Conservation (phyloP, 1,139 yeast genomes). For the Geotrichum aggregatum region DNA sequence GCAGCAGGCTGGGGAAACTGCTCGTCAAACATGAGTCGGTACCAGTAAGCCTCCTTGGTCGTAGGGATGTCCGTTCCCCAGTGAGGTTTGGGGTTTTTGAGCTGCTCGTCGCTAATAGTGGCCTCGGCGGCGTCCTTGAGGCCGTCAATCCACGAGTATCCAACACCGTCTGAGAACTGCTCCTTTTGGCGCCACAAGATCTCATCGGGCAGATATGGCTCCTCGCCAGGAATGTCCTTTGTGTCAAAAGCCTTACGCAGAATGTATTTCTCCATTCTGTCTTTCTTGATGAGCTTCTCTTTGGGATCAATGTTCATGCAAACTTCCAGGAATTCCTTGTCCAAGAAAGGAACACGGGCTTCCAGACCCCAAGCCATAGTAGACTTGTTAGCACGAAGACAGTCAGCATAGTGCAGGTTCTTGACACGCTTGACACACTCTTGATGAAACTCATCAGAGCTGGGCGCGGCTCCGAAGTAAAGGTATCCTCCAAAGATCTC, state of each 20-base stretch:
- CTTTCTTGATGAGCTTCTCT: slow-evolving; percentile 74
- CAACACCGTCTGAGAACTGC: slow-evolving; percentile 98
- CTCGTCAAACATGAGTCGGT: slow-evolving; percentile 92
- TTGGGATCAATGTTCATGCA: slow-evolving; percentile 93
- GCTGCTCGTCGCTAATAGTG: slow-evolving; percentile 80
- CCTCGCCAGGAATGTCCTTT: slow-evolving; percentile 59
- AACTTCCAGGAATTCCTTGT: slow-evolving; percentile 82
- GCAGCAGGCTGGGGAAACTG: slow-evolving; percentile 87
- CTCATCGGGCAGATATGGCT: slow-evolving; percentile 91
- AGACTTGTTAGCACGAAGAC: slow-evolving; percentile 97
- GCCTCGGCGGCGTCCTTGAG: slow-evolving; percentile 92
- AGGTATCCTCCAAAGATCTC: slow-evolving; percentile 98
- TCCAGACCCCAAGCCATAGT: slow-evolving; percentile 99
- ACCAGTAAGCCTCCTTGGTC: slow-evolving; percentile 99
- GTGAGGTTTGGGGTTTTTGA: slow-evolving; percentile 83
- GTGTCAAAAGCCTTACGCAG: slow-evolving; percentile 97
- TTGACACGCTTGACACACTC: slow-evolving; percentile 95
- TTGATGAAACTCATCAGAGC: slow-evolving; percentile 83
- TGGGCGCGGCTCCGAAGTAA: slow-evolving; percentile 95
- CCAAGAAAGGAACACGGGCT: slow-evolving; percentile 98
- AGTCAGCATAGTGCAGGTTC: slow-evolving; percentile 95
- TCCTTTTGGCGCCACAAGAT: slow-evolving; percentile 99
- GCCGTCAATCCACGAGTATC: slow-evolving; percentile 98
- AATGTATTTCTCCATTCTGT: slow-evolving; percentile 89
- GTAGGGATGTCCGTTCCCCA: slow-evolving; percentile 96